Evolutionary conservation across 441 rosid genomes (phyloP).

Genomic region (Corymbia citriodora): DNA sequence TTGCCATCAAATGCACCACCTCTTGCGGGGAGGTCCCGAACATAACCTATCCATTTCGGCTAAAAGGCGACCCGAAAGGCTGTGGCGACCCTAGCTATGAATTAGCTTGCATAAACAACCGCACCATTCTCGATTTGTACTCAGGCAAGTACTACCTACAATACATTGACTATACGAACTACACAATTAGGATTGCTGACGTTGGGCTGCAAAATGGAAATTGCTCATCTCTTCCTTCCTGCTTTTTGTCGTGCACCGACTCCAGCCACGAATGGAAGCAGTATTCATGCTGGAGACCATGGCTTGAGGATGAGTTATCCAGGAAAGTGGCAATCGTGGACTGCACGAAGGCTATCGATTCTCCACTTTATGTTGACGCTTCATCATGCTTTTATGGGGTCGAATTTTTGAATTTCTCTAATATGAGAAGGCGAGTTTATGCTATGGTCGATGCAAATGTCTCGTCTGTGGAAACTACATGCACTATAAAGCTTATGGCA

Average conservation of each 20-base stretch:
- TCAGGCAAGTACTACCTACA: background rate
- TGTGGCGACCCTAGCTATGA: background rate
- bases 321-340: background rate
- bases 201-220: background rate
- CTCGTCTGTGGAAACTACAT: background rate
- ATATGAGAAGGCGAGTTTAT: background rate
- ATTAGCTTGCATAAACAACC: background rate
- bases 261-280: too few relatives aligned
- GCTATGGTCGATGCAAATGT: background rate
- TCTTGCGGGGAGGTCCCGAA: background rate
- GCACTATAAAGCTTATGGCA: background rate
- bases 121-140: background rate
- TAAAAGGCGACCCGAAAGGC: background rate
- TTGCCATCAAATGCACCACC: rapidly evolving
- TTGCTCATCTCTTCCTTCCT: background rate
- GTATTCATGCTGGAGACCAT: rapidly evolving
- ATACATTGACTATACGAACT: slow-evolving; percentile 1
- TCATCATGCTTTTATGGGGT: background rate
- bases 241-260: background rate
- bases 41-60: background rate
- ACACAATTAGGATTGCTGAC: background rate
- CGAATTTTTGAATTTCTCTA: background rate
- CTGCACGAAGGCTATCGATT: background rate
- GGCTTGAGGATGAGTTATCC: rapidly evolving
- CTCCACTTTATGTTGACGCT: background rate